Evolutionary conservation across 2,329 filamentous ascomycete species (phyloP).

Genomic region (Trichophaea hybrida): DNA sequence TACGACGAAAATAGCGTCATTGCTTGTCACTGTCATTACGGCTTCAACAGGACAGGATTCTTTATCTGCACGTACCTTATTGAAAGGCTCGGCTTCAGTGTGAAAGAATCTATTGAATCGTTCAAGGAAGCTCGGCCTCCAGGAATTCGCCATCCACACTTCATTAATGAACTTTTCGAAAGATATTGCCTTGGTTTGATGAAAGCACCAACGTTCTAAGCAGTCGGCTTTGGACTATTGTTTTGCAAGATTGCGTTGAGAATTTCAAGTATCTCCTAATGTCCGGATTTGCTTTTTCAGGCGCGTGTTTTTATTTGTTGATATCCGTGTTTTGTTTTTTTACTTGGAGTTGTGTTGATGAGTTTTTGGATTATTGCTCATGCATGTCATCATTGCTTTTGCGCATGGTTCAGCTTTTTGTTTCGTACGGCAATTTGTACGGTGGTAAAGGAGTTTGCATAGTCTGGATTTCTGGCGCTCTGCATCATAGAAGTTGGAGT

Average conservation of each 20-base stretch:
- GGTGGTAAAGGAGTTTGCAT: not conserved
- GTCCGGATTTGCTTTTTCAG: too few species aligned
- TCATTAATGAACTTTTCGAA: constrained; percentile 69
- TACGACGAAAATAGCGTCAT: constrained; percentile 22
- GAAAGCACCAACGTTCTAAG: constrained; percentile 20
- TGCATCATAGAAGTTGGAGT: not conserved
- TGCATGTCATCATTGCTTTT: not conserved
- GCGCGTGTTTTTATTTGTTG: not conserved
- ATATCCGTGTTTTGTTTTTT: not conserved
- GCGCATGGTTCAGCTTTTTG: not conserved
- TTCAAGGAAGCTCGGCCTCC: constrained; percentile 61
- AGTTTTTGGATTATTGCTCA: not conserved
- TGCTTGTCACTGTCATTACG: constrained; percentile 72
- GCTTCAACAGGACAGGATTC: constrained; percentile 87
- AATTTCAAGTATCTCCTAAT: too few species aligned
- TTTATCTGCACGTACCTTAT: constrained; percentile 85
- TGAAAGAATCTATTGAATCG: constrained; percentile 63
- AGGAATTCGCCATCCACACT: constrained; percentile 80
- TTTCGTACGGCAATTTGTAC: not conserved
- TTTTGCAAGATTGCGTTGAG: not conserved
- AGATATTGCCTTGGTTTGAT: constrained; percentile 41
- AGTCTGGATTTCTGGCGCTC: not conserved
- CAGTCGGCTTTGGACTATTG: not conserved
- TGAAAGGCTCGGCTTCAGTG: constrained; percentile 55
- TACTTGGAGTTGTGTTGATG: not conserved